Percentiles rank a stretch among this genome's conserved stretches.
phyloP scores from a whole-genome alignment of 164 flowering plant genomes.

The Piper betle region DNA sequence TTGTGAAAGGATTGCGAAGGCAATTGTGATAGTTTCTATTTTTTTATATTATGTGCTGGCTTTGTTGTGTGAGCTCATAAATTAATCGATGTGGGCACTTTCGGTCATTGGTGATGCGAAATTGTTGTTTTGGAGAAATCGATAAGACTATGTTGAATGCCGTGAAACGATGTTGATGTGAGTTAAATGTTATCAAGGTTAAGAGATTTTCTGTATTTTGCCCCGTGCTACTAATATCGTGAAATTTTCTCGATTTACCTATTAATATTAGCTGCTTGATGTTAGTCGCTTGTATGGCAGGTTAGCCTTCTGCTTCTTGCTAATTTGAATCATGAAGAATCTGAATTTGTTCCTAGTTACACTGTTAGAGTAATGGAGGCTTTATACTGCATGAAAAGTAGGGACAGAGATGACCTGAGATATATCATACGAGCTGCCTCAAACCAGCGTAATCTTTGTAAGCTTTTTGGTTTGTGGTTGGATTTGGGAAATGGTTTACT shows the following conservation, averaged over 20 bases:
- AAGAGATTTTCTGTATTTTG: too few relatives aligned
- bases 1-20: neutral
- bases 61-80: too few relatives aligned
- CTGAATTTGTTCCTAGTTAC: slow-evolving; percentile 32
- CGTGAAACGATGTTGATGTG: too few relatives aligned
- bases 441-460: slow-evolving; percentile 21
- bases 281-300: neutral
- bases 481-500: slow-evolving; percentile 31
- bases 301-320: slow-evolving; percentile 41
- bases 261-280: neutral
- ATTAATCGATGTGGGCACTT: too few relatives aligned
- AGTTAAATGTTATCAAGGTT: slow-evolving; percentile 6
- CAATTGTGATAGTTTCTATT: neutral
- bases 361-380: slow-evolving; percentile 27
- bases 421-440: slow-evolving; percentile 24
- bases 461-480: slow-evolving; percentile 64
- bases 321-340: slow-evolving; percentile 10
- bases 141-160: too few relatives aligned
- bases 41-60: too few relatives aligned
- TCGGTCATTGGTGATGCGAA: too few relatives aligned
- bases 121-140: too few relatives aligned
- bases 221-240: neutral
- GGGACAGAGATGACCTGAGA: slow-evolving; percentile 29
- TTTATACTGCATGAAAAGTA: slow-evolving; percentile 36
- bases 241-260: too few relatives aligned